Percentiles rank a stretch among this genome's conserved stretches.
Conservation (phyloP, 805 yeast species). For the Ogataea naganishii region DNA sequence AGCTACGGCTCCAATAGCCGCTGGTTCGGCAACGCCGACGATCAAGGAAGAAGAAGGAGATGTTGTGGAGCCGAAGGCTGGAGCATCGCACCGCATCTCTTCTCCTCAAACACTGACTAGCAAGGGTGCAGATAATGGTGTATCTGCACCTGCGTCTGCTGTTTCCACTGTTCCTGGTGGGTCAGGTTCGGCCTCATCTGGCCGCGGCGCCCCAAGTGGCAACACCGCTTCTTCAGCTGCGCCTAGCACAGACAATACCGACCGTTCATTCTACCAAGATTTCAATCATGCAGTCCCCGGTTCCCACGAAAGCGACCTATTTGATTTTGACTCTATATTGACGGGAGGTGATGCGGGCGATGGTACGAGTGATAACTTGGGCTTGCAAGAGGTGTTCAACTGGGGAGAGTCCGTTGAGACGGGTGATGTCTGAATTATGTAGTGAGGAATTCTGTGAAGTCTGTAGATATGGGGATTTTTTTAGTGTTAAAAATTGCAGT, state of each 20-base stretch:
- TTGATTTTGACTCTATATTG: slow-evolving; percentile 35
- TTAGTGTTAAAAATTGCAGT: too few species aligned
- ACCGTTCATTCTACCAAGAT: slow-evolving; percentile 14
- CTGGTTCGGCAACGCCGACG: slow-evolving; percentile 14
- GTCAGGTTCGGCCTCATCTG: slow-evolving; percentile 3
- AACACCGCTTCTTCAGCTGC: not conserved
- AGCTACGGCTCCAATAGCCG: too few species aligned
- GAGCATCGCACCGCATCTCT: not conserved
- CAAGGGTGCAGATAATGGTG: too few species aligned
- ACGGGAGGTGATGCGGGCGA: slow-evolving; percentile 32
- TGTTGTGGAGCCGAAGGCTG: slow-evolving; percentile 4
- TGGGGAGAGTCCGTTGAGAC: slow-evolving; percentile 37
- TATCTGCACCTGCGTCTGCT: slow-evolving; percentile 9
- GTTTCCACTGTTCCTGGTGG: slow-evolving; percentile 9
- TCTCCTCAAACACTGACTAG: not conserved
- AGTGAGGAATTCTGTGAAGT: too few species aligned
- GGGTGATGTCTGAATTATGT: slow-evolving; percentile 17
- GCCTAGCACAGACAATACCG: slow-evolving; percentile 9
- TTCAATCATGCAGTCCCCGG: slow-evolving; percentile 24
- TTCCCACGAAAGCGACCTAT: slow-evolving; percentile 23
- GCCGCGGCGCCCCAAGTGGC: not conserved
- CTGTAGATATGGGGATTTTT: too few species aligned
- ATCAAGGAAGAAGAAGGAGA: slow-evolving; percentile 19
- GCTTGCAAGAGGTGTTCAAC: slow-evolving; percentile 23
- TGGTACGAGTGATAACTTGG: slow-evolving; percentile 21